Percentiles rank a stretch among this genome's conserved stretches.
These are phyloP conservation scores for Colletotrichum eleusines DNA, from an alignment of 2,329 filamentous ascomycete species.

Conservation along the genomic window DNA sequence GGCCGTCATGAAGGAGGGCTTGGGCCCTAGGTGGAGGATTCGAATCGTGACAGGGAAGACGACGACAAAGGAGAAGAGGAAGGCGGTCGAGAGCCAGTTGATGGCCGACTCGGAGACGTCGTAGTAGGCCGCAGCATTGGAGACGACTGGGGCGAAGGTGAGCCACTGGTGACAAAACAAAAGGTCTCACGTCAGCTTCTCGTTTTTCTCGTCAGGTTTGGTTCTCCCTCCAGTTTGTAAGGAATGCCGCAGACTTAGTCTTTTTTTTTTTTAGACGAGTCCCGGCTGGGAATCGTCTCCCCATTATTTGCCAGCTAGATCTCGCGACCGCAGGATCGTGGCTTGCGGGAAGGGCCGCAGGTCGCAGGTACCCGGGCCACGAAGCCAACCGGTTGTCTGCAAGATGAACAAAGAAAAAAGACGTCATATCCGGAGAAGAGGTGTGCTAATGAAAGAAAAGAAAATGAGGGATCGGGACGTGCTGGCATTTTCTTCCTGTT, in stretches of 20 bases:
- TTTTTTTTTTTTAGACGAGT: too few species aligned
- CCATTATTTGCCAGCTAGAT: slow-evolving; percentile 19
- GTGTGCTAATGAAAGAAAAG: slow-evolving; percentile 7
- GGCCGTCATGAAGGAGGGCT: slow-evolving; percentile 78
- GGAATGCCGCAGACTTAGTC: too few species aligned
- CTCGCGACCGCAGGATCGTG: not conserved
- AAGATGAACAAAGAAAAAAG: not conserved
- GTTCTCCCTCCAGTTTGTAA: not conserved
- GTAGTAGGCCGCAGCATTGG: slow-evolving; percentile 81
- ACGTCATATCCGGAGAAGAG: not conserved
- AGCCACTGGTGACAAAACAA: slow-evolving; percentile 74
- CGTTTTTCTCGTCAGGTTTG: not conserved
- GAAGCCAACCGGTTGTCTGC: not conserved
- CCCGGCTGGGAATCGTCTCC: not conserved
- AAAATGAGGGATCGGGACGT: not conserved
- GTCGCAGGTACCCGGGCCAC: slow-evolving; percentile 4
- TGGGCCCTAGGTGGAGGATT: slow-evolving; percentile 84
- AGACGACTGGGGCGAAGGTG: slow-evolving; percentile 87
- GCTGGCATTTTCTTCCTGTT: too few species aligned
- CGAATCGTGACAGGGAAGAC: slow-evolving; percentile 80
- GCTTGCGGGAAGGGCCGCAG: not conserved
- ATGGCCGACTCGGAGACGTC: slow-evolving; percentile 78
- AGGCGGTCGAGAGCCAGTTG: slow-evolving; percentile 93
- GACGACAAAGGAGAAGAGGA: slow-evolving; percentile 85
- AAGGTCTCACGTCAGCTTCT: slow-evolving; percentile 9